Evolutionary conservation across 768 basidiomycete species (phyloP), one percentile per base, ranked within the genome.

Genomic region (Pholiota microspora): DNA sequence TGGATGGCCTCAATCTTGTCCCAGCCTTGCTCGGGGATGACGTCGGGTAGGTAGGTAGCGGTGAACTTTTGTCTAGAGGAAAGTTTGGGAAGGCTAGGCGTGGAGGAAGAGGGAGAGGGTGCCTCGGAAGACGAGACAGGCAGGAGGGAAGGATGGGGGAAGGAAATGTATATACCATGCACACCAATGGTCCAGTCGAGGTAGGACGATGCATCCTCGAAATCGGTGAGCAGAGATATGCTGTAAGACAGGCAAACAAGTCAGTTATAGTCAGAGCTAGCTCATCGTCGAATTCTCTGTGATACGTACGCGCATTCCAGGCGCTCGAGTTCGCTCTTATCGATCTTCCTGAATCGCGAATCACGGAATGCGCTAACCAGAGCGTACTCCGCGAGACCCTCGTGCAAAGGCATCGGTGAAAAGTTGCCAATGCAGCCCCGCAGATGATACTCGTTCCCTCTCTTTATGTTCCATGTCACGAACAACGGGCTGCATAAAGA

Each of bases 361-460:
- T 99, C 96, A 63, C 86, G 79, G 70, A 97, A 87, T 15, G 95
- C 95, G 66, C 94, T 94, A 69, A 89, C 82, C 54, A 94, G 79
- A 24, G 96, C 96, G 66, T 97, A 98, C 61, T 98, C 92, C 36
- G 81, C 80, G 56, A 99, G 69, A 13, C 93, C 94, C 25, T 88
- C 79, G 53, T 75, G 80, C 25, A 98, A 75, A 9, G 84, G 71
- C 68, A 86, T 78, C 9, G 91, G 78, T 29, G 87, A 84, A 64
- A 99, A 99, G 70, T 83, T 94, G 64, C 96, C 96, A 62, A 99
- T 98, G 73, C 96, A 99, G 45, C 96, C 96, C 49, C 96, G 76
- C 57, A 99, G 76, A 55, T 82, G 77, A 42, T 83, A 77, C 18
- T 80, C 67, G 54, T 82, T 80, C 28, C 83, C 84, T 16, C 82